phyloP scores from a whole-genome alignment of 768 basidiomycete species.

The Grammothele lineata region DNA sequence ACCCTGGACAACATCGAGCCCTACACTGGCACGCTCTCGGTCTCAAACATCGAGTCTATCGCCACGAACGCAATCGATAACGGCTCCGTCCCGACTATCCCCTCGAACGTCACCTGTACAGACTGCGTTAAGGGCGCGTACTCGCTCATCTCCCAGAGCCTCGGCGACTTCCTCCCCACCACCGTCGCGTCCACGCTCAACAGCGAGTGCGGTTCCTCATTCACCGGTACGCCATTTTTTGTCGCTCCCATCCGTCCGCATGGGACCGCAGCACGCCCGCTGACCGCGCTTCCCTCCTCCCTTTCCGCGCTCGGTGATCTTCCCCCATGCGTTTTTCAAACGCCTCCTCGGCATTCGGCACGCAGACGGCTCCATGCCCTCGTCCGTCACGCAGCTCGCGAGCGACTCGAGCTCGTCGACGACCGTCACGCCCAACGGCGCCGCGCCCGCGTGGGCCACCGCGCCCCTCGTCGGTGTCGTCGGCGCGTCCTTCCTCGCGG shows the following conservation, averaged over 20 bases:
- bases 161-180: slow-evolving; percentile 19
- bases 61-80: slow-evolving; percentile 8
- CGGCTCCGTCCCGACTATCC: slow-evolving; percentile 17
- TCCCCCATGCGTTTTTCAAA: too few species aligned
- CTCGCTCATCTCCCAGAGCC: slow-evolving; percentile 23
- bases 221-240: slow-evolving; percentile 23
- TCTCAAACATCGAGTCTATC: slow-evolving; percentile 18
- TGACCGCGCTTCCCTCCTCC: too few species aligned
- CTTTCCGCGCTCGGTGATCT: too few species aligned
- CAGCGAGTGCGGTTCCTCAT: slow-evolving; percentile 26
- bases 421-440: slow-evolving; percentile 7
- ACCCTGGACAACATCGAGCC: slow-evolving; percentile 49
- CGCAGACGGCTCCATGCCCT: slow-evolving; percentile 26
- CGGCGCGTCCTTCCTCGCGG: too few species aligned
- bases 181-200: slow-evolving; percentile 13
- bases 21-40: slow-evolving; percentile 23
- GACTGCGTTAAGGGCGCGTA: slow-evolving; percentile 31
- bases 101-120: slow-evolving; percentile 26
- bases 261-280: too few species aligned
- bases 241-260: too few species aligned
- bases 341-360: background rate
- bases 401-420: slow-evolving; percentile 7
- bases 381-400: slow-evolving; percentile 24
- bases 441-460: slow-evolving; percentile 3
- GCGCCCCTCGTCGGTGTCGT: slow-evolving; percentile 12